Percentiles rank a stretch among this genome's conserved stretches.
Conservation (phyloP, 805 yeast genomes). For the Wickerhamiella qilinensis region DNA sequence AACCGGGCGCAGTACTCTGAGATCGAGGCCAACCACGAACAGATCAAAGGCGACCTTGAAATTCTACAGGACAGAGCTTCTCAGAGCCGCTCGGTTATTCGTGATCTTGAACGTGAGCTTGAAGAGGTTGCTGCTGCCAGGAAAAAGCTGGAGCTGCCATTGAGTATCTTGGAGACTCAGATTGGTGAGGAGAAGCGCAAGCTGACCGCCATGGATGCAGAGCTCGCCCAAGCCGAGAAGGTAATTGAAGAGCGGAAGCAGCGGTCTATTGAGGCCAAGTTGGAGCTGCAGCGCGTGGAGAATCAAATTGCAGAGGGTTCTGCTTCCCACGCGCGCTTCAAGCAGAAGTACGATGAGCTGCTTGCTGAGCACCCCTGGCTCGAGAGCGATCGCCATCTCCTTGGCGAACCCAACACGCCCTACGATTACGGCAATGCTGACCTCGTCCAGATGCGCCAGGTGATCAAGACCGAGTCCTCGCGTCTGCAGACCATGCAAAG, state of each 20-base stretch:
- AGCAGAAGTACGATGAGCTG: slow-evolving; percentile 28
- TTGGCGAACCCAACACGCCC: slow-evolving; percentile 21
- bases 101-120: slow-evolving; percentile 17
- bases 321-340: slow-evolving; percentile 7
- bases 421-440: slow-evolving; percentile 27
- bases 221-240: slow-evolving; percentile 36
- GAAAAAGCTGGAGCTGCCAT: slow-evolving; percentile 11
- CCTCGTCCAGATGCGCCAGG: slow-evolving; percentile 42
- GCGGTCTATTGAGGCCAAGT: slow-evolving; percentile 15
- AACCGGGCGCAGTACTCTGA: slow-evolving; percentile 3
- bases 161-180: slow-evolving; percentile 10
- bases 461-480: slow-evolving; percentile 38
- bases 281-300: slow-evolving; percentile 16
- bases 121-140: slow-evolving; percentile 25
- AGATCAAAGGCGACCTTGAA: slow-evolving; percentile 7
- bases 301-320: slow-evolving; percentile 18
- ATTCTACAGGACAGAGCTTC: slow-evolving; percentile 25
- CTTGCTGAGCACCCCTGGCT: slow-evolving; percentile 57
- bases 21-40: slow-evolving; percentile 4
- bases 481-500: slow-evolving; percentile 56
- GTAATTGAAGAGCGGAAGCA: slow-evolving; percentile 13
- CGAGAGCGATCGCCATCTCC: slow-evolving; percentile 14
- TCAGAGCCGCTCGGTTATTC: slow-evolving; percentile 25
- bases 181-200: slow-evolving; percentile 29
- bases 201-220: slow-evolving; percentile 58